A percentile compares a stretch with the other conserved stretches of the same genome.
Evolutionary conservation across 2,329 filamentous ascomycete species (phyloP).

Genomic region (Pestalotiopsis sp.): DNA sequence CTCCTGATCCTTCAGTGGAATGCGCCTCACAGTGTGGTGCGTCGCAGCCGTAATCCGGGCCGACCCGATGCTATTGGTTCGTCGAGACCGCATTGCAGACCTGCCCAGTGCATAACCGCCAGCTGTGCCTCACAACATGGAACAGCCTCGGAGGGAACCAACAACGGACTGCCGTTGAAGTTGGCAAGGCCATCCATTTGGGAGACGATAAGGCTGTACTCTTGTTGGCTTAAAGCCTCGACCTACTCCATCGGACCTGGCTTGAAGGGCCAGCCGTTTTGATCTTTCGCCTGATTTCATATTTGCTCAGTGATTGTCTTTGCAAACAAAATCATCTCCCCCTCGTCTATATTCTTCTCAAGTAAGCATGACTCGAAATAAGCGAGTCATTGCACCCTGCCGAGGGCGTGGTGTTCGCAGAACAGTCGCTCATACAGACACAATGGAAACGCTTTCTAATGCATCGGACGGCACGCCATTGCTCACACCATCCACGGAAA

Average conservation of each 20-base stretch:
- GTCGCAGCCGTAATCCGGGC: background rate
- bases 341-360: background rate
- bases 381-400: no score
- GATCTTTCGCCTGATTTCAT: no score
- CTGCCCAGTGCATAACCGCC: constrained; percentile 2
- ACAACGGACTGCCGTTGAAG: background rate
- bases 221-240: no score
- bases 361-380: background rate
- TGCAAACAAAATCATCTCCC: no score
- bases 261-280: no score
- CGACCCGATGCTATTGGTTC: background rate
- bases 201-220: no score
- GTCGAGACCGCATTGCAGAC: background rate
- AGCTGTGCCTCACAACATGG: background rate
- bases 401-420: background rate
- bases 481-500: background rate
- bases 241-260: no score
- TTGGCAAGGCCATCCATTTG: no score
- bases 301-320: no score
- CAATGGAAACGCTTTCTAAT: background rate
- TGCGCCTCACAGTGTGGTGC: background rate
- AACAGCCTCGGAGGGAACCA: background rate
- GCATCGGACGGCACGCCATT: background rate
- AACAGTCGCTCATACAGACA: background rate
- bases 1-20: background rate